Percentiles rank a stretch among this genome's conserved stretches.
Evolutionary conservation across 176 grass and related monocot species (phyloP).

Genomic region (Alopecurus myosuroides): DNA sequence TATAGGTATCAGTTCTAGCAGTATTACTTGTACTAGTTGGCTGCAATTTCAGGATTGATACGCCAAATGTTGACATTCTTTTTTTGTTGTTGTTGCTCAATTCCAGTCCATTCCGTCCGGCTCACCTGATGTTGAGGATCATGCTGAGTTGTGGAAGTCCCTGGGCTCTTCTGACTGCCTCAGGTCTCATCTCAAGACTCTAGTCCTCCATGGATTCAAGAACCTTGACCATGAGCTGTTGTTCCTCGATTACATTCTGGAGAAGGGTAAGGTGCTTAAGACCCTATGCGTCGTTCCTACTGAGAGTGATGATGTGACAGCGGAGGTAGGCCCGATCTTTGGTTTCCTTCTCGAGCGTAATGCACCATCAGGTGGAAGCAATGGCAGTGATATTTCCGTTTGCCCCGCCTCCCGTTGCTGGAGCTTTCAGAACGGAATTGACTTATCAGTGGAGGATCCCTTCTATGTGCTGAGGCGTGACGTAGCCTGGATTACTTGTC

Average conservation of each 20-base stretch:
- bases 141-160: slow-evolving; percentile 4
- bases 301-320: not conserved
- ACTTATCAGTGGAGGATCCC: not conserved
- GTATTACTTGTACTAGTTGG: not conserved
- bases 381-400: not conserved
- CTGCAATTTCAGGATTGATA: not conserved
- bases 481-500: not conserved
- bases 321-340: not conserved
- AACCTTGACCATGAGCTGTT: not conserved
- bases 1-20: not conserved
- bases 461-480: not conserved
- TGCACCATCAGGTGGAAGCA: not conserved
- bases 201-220: not conserved
- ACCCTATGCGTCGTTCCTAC: not conserved
- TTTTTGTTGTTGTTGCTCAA: not conserved
- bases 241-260: not conserved
- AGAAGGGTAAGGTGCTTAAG: not conserved
- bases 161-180: slow-evolving; percentile 10
- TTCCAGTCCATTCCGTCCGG: not conserved
- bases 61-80: not conserved
- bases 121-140: not conserved
- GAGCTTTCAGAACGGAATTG: slow-evolving; percentile 5
- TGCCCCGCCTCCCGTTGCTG: not conserved
- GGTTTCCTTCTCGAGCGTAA: not conserved
- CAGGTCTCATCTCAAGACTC: slow-evolving; percentile 20